Evolutionary conservation across 2,329 filamentous ascomycete genomes (phyloP).

Genomic region (Stromatinia cepivora): DNA sequence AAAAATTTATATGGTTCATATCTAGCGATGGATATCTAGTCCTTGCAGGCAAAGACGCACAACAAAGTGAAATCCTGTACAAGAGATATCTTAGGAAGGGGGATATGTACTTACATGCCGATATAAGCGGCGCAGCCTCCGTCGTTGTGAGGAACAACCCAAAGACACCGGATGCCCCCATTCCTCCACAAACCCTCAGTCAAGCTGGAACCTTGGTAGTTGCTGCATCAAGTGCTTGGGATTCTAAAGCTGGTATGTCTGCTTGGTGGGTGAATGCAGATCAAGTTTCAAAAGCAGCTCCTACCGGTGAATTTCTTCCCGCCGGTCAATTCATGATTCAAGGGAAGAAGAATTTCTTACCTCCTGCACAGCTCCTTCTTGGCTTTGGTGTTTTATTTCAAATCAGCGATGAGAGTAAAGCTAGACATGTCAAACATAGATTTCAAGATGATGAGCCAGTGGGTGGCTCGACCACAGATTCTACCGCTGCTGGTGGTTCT

Average conservation of each 20-base stretch:
- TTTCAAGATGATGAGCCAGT: constrained; percentile 45
- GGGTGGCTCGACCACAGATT: neutral
- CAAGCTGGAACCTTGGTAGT: constrained; percentile 87
- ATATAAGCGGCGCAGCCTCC: constrained; percentile 79
- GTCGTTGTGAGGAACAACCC: constrained; percentile 89
- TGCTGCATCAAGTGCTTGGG: constrained; percentile 87
- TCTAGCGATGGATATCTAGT: constrained; percentile 95
- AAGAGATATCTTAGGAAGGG: constrained; percentile 81
- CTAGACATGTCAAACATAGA: constrained; percentile 75
- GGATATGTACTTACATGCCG: constrained; percentile 89
- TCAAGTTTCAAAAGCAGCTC: constrained; percentile 84
- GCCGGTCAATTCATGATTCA: constrained; percentile 77
- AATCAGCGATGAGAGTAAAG: constrained; percentile 84
- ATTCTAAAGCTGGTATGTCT: constrained; percentile 92
- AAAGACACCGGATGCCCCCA: constrained; percentile 74
- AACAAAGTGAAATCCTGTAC: constrained; percentile 93
- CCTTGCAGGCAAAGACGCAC: constrained; percentile 81
- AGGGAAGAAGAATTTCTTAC: constrained; percentile 88
- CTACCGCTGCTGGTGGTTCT: constrained; percentile 1
- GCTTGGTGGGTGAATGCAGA: constrained; percentile 94
- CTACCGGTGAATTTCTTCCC: constrained; percentile 76
- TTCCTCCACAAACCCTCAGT: constrained; percentile 85
- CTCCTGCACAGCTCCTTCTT: constrained; percentile 81
- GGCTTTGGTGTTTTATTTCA: constrained; percentile 87
- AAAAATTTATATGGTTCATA: constrained; percentile 95